Percentiles rank a stretch among this genome's conserved stretches.
Conservation (phyloP, 225 moss, liverwort and hornwort genomes). For the Bryum argenteum region DNA sequence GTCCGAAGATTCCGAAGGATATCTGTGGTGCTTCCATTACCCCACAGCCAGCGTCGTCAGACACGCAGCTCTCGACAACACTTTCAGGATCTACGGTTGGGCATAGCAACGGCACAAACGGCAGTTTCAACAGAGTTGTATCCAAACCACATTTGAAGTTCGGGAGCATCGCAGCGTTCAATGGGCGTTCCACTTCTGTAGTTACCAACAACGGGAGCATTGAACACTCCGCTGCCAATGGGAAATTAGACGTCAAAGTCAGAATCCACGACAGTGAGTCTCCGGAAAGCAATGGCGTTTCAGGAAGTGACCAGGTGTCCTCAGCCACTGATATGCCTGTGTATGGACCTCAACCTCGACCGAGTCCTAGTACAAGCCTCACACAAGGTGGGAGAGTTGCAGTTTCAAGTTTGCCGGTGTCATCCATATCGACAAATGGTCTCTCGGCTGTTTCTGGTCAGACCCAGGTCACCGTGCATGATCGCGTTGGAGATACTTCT, state of each 20-base stretch:
- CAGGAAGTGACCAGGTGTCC: constrained; percentile 49
- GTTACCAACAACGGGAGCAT: constrained; percentile 45
- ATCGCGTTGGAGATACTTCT: constrained; percentile 47
- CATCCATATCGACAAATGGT: constrained; percentile 43
- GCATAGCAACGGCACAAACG: constrained; percentile 56
- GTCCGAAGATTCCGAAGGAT: constrained; percentile 59
- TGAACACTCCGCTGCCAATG: constrained; percentile 48
- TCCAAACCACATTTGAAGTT: constrained; percentile 64
- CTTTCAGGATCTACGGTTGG: constrained; percentile 49
- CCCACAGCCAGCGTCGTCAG: constrained; percentile 49
- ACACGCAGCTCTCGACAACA: constrained; percentile 60
- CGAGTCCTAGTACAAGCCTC: constrained; percentile 32
- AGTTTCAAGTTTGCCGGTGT: constrained; percentile 38
- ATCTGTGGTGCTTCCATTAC: constrained; percentile 39
- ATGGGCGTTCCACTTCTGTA: constrained; percentile 45
- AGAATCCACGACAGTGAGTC: constrained; percentile 41
- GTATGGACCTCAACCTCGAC: constrained; percentile 56
- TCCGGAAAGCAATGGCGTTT: constrained; percentile 52
- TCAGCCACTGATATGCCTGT: constrained; percentile 52
- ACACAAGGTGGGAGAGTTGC: constrained; percentile 41
- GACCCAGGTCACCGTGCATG: constrained; percentile 47
- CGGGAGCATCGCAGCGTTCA: constrained; percentile 64
- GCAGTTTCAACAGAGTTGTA: constrained; percentile 56
- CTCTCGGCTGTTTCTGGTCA: constrained; percentile 59
- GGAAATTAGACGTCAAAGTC: constrained; percentile 43